Base-by-base conservation (phyloP, 805 yeast genomes). In the Cyberlindnera meyerae region DNA sequence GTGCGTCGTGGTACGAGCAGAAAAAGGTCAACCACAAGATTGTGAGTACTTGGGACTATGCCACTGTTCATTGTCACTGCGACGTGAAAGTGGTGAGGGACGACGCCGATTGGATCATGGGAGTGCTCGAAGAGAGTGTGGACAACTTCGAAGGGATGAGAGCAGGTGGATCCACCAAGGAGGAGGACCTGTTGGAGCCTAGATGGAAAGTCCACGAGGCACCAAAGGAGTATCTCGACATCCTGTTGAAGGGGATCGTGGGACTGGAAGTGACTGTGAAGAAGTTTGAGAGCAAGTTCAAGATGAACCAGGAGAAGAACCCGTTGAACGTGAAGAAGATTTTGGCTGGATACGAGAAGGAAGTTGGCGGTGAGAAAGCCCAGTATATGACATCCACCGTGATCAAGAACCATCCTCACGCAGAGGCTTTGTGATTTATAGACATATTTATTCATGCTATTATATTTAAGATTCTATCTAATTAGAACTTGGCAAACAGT, bases 11-110 rank as follows among this genome's bases (percentile, higher is more conserved):
- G 69, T 79, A 79, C 49, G 71, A 75, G 7, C 63, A 68, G 15
- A 78, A 79, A 58, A 58, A 66, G 31, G 65, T 64, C 32, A 73
- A 79, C 22, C 79, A 75, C 43, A 78, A 76, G 50, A 67, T 65
- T 28, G 85, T 78, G n/a, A 83, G 85, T 13, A 79, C 85, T 1
- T 79, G 84, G 84, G 79, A 75, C 52, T 78, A 70, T 56, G 75
- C 73, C 2, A 58, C 73, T 4, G 77, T 72, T 22, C 83, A 79
- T 49, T 61, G 71, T 29, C 61, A 70, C 39, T 85, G 85, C 4
- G 66, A 54, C 20, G 67, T 79, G 8, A 60, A 42, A 18, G 42
- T 70, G 18, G 51, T 73, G 12, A 54, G 65, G 15, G 75, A 71
- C 34, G 75, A 71, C 36, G 50, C 55, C 17, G 70, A 62, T 13